Base-by-base conservation (phyloP, 228 moss, liverwort and hornwort genomes). In the Sphagnum magellanicum region DNA sequence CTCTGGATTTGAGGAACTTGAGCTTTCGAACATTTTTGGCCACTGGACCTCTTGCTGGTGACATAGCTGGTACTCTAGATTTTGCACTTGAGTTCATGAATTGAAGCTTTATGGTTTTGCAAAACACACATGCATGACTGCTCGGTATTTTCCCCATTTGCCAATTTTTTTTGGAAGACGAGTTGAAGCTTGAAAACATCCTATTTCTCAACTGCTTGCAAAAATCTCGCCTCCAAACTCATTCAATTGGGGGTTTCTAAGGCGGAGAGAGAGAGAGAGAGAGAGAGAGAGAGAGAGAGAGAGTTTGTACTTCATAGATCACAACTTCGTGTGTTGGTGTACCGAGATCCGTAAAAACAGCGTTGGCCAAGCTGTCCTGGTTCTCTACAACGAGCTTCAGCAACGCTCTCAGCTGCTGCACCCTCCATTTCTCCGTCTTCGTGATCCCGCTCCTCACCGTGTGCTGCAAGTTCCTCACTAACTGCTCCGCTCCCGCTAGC, bases 31-130 rank as follows among this genome's bases (percentile, higher is more conserved):
- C 32, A 32, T 32, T 32, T 32, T 32, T 32, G 32, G 32, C 32
- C 3, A 32, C 32, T 32, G 32, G 32, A 32, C 32, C 3, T 3
- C 32, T 32, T 32, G 32, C 32, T 32, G 32, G 32, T 32, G 32
- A 32, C 32, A 32, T 32, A 32, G 32, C 32, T 32, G 32, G 3
- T 32, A 32, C 0, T 32, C 32, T 32, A 32, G 32, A 32, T 32
- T 32, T 32, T 32, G 32, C 32, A 32, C 32, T 32, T 32, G 32
- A 32, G 32, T 32, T 32, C 32, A 32, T 32, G 32, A 32, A 88
- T 88, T 84, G 84, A 88, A 48, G 74, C 76, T 48, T 65, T 70
- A 8, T 84, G 73, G 73, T 75, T 81, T 67, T 84, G 79, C 6
- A 77, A 75, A 11, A 74, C 4, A 14, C 10, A 0, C 57, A 59